Evolutionary conservation across 73 alveolate species (phyloP), one percentile per base, ranked within the genome.

Genomic region (Effrenium voratum): DNA sequence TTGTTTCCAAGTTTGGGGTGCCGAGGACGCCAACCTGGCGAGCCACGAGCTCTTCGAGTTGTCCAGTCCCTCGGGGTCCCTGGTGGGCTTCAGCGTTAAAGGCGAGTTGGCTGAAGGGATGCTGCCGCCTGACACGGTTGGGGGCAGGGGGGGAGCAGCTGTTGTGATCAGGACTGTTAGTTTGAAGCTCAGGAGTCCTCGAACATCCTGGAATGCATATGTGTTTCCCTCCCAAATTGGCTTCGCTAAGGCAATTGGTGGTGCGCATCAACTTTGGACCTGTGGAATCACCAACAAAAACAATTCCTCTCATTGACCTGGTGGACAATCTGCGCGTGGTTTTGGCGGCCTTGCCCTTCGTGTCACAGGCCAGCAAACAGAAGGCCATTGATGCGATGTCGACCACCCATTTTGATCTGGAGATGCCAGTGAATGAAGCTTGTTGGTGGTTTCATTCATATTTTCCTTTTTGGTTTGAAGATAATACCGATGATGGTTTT

Each of bases 1-100:
- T n/a, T n/a, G n/a, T n/a, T n/a, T n/a, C n/a, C n/a, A n/a, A n/a
- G n/a, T n/a, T n/a, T n/a, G n/a, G n/a, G n/a, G n/a, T n/a, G n/a
- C 22, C 41, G 50, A 34, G 5, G 63, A 32, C 1, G 91, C 47
- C 0, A 46, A 30, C 1, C 46, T 80, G 91, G 91, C 47, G n/a
- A 70, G 44, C 49, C 91, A 80, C 32, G 91, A 80, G 72, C 70
- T 80, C 47, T 80, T 80, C 46, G 91, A 80, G 70, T 46, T 80
- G 70, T 66, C 70, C 16, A 88, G 95, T 30, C 95, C 95, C 28
- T 88, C 95, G 4, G 49, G 44, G 12, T 88, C 95, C 0, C 38
- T 88, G 95, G 95, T 88, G 72, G 95, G 95, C 84, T 88, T 88
- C 85, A 88, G 72, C 79, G 49, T 88, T 43, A 88, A 63, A 45